Evolutionary conservation across 1,284 basidiomycete genomes (phyloP).

Genomic region (Phlebopus sp.): DNA sequence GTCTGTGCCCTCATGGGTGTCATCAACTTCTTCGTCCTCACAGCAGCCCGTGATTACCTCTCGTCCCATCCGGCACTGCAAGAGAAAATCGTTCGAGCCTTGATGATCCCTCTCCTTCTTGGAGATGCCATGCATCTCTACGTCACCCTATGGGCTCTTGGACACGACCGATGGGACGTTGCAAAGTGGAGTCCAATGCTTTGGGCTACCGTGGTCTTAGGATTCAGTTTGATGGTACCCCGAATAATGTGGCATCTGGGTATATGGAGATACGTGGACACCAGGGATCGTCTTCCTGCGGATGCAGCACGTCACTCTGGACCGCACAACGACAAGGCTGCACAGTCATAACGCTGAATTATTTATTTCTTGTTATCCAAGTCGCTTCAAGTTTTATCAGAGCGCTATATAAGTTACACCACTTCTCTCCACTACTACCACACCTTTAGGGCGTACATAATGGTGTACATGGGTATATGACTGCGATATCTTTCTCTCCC

Average conservation of each 20-base stretch:
- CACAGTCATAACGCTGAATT: conserved; percentile 1
- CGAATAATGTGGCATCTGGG: conserved; percentile 70
- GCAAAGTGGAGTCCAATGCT: conserved; percentile 62
- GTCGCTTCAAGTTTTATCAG: conserved; percentile 9
- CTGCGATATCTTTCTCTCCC: conserved; percentile 1
- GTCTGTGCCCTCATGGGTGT: conserved; percentile 71
- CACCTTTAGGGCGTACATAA: neutral
- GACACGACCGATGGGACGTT: conserved; percentile 61
- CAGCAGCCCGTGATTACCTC: conserved; percentile 57
- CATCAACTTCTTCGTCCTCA: conserved; percentile 64
- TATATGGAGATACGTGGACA: conserved; percentile 67
- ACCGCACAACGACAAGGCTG: conserved; percentile 16
- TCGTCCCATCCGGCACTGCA: conserved; percentile 56
- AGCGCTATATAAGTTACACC: neutral
- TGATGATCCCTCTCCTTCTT: conserved; percentile 64
- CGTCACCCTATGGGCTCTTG: conserved; percentile 70
- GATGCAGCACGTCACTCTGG: neutral
- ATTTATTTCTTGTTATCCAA: conserved; percentile 26
- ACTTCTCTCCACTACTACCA: neutral
- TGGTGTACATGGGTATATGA: conserved; percentile 13
- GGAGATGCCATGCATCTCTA: conserved; percentile 65
- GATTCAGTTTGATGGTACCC: conserved; percentile 62
- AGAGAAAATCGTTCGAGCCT: conserved; percentile 61
- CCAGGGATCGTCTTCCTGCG: conserved; percentile 43
- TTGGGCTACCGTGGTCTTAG: conserved; percentile 63